Evolutionary conservation across 2,329 filamentous ascomycete species (phyloP).

Genomic region (Emmonsiellopsis sp.): DNA sequence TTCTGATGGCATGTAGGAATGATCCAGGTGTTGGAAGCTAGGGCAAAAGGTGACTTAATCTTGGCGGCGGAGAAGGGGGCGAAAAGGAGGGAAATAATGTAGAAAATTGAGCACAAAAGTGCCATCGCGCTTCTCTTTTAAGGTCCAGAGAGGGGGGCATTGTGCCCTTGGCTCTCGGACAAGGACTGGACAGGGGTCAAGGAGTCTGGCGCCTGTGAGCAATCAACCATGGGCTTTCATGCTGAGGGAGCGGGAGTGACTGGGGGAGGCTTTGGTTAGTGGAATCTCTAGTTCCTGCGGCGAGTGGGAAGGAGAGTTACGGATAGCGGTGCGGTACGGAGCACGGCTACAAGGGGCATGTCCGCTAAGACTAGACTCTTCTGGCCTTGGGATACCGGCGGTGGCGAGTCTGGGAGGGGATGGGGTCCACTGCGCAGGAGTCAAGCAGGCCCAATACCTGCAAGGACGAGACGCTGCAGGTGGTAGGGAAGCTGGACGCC

Average conservation of each 20-base stretch:
- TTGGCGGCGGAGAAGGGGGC: neutral
- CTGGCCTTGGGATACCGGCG: neutral
- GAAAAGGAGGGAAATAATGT: neutral
- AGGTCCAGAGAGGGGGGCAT: neutral
- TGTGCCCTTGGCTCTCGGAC: neutral
- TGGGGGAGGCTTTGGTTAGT: neutral
- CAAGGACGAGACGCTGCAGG: neutral
- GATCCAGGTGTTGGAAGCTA: neutral
- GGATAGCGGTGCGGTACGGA: constrained; percentile 5
- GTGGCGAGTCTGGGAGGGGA: neutral
- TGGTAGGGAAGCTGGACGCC: neutral
- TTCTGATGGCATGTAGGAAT: neutral
- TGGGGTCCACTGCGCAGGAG: neutral
- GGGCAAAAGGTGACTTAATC: neutral
- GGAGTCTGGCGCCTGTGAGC: constrained; percentile 1
- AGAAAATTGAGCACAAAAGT: neutral
- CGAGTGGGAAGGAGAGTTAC: neutral
- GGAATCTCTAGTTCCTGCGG: neutral
- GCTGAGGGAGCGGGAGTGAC: neutral
- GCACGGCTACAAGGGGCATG: neutral
- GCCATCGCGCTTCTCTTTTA: constrained; percentile 1
- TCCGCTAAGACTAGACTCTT: neutral
- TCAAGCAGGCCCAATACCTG: neutral
- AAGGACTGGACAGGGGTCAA: neutral
- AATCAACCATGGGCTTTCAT: neutral